Evolutionary conservation across 495 filamentous ascomycete species (phyloP), one percentile per base, ranked within the genome.

Genomic region (Podospora fimiseda): DNA sequence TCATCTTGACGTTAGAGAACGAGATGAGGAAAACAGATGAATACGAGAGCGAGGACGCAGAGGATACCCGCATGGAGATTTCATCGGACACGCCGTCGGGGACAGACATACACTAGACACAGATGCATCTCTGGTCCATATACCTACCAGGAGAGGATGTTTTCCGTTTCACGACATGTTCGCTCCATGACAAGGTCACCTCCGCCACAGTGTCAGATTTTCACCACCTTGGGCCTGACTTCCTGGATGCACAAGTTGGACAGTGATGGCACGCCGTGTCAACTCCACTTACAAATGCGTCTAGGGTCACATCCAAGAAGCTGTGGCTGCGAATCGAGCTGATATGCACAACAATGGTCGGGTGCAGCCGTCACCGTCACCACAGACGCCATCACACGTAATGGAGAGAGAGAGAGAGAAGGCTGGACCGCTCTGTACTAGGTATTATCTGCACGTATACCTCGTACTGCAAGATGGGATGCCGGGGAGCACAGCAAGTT

Each of bases 171-270:
- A 47, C 44, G 33, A 15, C 44, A 47, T 47, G 21, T 47, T 24
- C 23, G 44, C 33, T 47, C 44, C 44, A 47, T 47, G 44, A 30
- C 44, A n/a, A n/a, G n/a, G 23, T 20, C 44, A 30, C 15, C 16
- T 24, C 22, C 44, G 19, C 11, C 18, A 11, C 18, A 11, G 42
- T 44, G 42, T 44, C 42, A 47, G 20, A 24, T 15, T 47, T 22
- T 47, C 21, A 47, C 2, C 22, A 47, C 3, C 44, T 47, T 24
- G 23, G 44, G 44, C 20, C 16, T 47, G 23, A 47, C 44, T 47
- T 14, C 44, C 44, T 47, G 44, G 44, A 47, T 47, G 44, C 44
- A 47, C 44, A 47, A 47, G 22, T n/a, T 23, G 19, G 43, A 47
- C 6, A 8, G 22, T 30, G 44, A 27, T 33, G 44, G 22, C 11